phyloP scores from a whole-genome alignment of 768 basidiomycete genomes.

The Tulasnella sp. region DNA sequence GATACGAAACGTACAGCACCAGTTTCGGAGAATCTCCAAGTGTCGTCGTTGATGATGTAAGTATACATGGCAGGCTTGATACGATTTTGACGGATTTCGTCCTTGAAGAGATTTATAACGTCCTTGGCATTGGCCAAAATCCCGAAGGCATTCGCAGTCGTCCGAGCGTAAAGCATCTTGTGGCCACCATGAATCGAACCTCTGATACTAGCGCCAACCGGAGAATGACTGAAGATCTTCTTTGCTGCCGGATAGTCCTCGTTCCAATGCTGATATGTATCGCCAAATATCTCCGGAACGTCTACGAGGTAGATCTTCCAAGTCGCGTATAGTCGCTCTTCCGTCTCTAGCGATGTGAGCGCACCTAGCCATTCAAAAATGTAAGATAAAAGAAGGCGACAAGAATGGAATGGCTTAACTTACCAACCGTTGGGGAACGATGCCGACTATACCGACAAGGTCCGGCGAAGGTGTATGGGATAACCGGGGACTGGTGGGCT shows the following conservation, averaged over 20 bases:
- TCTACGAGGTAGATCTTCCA: conserved; percentile 64
- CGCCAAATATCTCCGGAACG: conserved; percentile 50
- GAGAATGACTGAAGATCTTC: conserved; percentile 53
- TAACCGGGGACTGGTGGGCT: conserved; percentile 22
- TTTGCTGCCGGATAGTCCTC: conserved; percentile 59
- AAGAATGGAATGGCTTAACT: conserved; percentile 47
- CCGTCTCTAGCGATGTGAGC: conserved; percentile 5
- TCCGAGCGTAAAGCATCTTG: conserved; percentile 63
- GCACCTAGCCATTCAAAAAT: conserved; percentile 36
- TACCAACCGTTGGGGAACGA: conserved; percentile 61
- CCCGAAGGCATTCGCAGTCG: conserved; percentile 54
- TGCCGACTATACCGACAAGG: conserved; percentile 66
- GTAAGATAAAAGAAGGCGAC: conserved; percentile 27
- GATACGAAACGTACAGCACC: conserved; percentile 13
- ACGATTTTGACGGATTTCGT: conserved; percentile 9
- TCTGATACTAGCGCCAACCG: conserved; percentile 54
- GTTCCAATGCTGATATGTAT: conserved; percentile 60
- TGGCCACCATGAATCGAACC: conserved; percentile 65
- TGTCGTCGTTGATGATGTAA: conserved; percentile 52
- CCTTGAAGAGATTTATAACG: conserved; percentile 30
- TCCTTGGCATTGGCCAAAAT: conserved; percentile 45
- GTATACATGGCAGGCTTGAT: conserved; percentile 79
- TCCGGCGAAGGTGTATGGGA: conserved; percentile 62
- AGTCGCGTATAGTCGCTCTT: conserved; percentile 47
- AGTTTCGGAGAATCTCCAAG: conserved; percentile 20